Conservation (phyloP, 768 basidiomycete genomes). For the Leucocoprinus birnbaumii region DNA sequence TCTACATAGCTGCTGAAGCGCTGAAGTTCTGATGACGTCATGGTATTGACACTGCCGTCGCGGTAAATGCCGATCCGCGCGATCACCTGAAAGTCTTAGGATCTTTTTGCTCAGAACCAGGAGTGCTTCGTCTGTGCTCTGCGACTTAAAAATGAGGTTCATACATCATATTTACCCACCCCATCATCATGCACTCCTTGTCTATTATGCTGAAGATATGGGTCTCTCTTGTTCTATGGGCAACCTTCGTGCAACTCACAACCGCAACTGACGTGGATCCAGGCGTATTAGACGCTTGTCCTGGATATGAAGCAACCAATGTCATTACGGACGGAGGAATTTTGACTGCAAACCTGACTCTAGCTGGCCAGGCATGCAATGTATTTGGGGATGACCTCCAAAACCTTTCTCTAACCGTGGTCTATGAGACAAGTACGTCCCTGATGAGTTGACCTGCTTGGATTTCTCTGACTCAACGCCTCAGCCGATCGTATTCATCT, state of each 20-base stretch:
- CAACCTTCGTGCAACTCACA: background rate
- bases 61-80: too few relatives aligned
- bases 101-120: too few relatives aligned
- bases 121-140: too few relatives aligned
- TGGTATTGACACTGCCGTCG: too few relatives aligned
- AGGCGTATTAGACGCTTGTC: conserved; percentile 49
- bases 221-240: conserved; percentile 1
- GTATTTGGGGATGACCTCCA: conserved; percentile 57
- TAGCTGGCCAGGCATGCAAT: conserved; percentile 50
- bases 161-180: background rate
- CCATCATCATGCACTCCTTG: conserved; percentile 1
- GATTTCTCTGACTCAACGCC: background rate
- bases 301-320: conserved; percentile 54
- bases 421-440: conserved; percentile 52
- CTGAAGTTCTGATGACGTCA: too few relatives aligned
- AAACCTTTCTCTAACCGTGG: conserved; percentile 45
- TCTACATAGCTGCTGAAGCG: too few relatives aligned
- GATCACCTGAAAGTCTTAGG: too few relatives aligned
- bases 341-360: conserved; percentile 49
- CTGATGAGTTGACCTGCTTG: background rate
- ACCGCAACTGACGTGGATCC: conserved; percentile 25
- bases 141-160: too few relatives aligned
- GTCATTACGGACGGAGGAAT: conserved; percentile 34
- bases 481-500: conserved; percentile 58
- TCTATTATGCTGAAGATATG: background rate